Evolutionary conservation across 768 basidiomycete species (phyloP).

Genomic region (Melanogaster broomeanus): DNA sequence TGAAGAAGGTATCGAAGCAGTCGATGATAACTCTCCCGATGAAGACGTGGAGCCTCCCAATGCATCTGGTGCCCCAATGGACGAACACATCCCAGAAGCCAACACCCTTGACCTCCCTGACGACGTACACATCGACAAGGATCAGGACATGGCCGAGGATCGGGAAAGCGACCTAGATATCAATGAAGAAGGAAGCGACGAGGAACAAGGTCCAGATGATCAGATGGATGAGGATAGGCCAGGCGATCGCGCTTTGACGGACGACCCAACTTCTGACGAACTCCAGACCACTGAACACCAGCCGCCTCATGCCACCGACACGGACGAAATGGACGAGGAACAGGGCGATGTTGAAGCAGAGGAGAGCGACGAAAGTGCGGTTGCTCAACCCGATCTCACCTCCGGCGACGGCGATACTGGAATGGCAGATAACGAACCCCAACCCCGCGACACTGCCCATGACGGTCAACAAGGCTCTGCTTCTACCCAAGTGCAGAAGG

Average conservation of each 20-base stretch:
- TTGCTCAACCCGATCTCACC: conserved; percentile 40
- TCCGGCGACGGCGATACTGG: conserved; percentile 26
- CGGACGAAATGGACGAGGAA: conserved; percentile 17
- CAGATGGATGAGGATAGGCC: conserved; percentile 20
- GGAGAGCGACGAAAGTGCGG: conserved; percentile 24
- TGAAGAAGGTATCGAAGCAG: conserved; percentile 20
- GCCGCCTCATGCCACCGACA: conserved; percentile 15
- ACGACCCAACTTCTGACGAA: conserved; percentile 26
- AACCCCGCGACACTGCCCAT: conserved; percentile 17
- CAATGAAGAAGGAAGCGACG: conserved; percentile 41
- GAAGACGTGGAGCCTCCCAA: conserved; percentile 47
- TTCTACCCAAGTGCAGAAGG: conserved; percentile 13
- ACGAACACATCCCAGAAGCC: conserved; percentile 76
- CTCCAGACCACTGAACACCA: conserved; percentile 23
- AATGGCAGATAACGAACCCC: conserved; percentile 15
- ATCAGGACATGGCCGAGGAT: conserved; percentile 29
- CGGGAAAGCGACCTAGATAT: conserved; percentile 27
- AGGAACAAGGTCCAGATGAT: conserved; percentile 24
- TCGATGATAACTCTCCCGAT: conserved; percentile 37
- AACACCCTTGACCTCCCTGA: conserved; percentile 90
- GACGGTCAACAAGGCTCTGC: conserved; percentile 21
- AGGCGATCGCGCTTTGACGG: conserved; percentile 5
- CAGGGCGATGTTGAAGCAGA: conserved; percentile 33
- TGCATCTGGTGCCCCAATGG: conserved; percentile 65
- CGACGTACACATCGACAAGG: conserved; percentile 64